Base-by-base conservation (phyloP, 768 basidiomycete genomes). In the Mycena polygramma region DNA sequence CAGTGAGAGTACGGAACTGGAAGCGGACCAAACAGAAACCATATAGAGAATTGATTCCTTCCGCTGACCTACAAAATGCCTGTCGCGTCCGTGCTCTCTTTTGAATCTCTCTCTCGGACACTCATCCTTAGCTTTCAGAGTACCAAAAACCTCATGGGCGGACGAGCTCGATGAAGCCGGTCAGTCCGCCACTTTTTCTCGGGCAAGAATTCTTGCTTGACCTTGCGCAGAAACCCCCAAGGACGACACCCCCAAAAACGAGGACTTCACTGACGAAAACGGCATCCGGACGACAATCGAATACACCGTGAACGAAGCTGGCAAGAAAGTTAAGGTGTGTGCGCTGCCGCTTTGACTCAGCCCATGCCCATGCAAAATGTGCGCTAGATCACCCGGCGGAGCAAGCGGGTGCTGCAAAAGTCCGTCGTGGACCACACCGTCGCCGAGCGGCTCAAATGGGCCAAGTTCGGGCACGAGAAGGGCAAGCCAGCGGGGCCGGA, bases 391-490 rank as follows among this genome's bases (percentile, higher is more conserved):
- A 98, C 94, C 20, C 90, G 94, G 69, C 91, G 90, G 74, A 96
- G 92, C 78, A 93, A 92, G 81, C 90, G 96, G 36, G 92, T 91
- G 1, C 86, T 98, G 17, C 94, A 96, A 78, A 97, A 95, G 79
- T 91, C 94, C 11, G 87, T 95, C 46, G 98, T 99, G n/a, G 94
- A 96, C 70, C 97, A 97, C 78, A 86, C 89, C 26, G 96, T 98
- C 15, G 98, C 98, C 0, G 96, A 97, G 79, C 90, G 97, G 57
- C 93, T 97, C 81, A 91, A 90, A 73, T 98, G 96, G 96, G 77
- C 90, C 24, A 99, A 97, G 80, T 99, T 99, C 76, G 98, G 98
- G 5, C 86, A 89, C 70, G 98, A 99, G 82, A 91, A 89, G 79
- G 94, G 95, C 26, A 96, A 90, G 77, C 89, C 92, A 46, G 83